These are phyloP conservation scores for Sporobolomyces pararoseus DNA, from an alignment of 768 basidiomycete genomes.

Conservation along the genomic window DNA sequence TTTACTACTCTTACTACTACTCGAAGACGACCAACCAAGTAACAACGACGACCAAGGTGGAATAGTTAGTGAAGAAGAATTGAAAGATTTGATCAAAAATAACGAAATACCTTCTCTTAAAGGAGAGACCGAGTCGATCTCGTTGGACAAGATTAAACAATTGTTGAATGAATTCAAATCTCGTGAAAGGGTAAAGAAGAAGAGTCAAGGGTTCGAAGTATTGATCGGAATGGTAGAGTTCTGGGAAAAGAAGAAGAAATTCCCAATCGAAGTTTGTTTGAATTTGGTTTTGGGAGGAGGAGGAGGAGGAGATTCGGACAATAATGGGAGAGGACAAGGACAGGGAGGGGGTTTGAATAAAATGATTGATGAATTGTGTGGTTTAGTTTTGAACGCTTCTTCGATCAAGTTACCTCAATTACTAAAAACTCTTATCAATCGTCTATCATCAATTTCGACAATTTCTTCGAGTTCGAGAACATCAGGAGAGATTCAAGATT, in stretches of 20 bases:
- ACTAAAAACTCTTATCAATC: not conserved
- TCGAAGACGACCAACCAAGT: too few relatives aligned
- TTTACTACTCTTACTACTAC: not conserved
- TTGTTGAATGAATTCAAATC: too few relatives aligned
- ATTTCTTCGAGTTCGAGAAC: too few relatives aligned
- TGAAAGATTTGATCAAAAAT: not conserved
- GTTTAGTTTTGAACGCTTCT: slow-evolving; percentile 31
- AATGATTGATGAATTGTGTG: slow-evolving; percentile 10
- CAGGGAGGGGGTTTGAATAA: not conserved
- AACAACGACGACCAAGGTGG: too few relatives aligned
- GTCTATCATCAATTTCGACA: not conserved
- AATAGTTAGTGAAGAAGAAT: too few relatives aligned
- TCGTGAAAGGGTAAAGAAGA: too few relatives aligned
- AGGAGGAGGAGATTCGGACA: not conserved
- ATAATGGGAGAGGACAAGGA: not conserved
- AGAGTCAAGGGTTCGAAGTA: slow-evolving; percentile 24
- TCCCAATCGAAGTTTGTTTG: slow-evolving; percentile 10
- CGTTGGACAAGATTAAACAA: too few relatives aligned
- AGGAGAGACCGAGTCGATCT: too few relatives aligned
- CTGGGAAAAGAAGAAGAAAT: slow-evolving; percentile 38
- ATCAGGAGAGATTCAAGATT: too few relatives aligned
- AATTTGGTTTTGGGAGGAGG: slow-evolving; percentile 4
- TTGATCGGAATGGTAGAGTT: slow-evolving; percentile 12
- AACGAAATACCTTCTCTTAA: not conserved
- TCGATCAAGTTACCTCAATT: slow-evolving; percentile 26